A percentile compares a stretch with the other conserved stretches of the same genome.
Conservation (phyloP, 192 early-diverging fungal species). For the Coemansia asiatica region DNA sequence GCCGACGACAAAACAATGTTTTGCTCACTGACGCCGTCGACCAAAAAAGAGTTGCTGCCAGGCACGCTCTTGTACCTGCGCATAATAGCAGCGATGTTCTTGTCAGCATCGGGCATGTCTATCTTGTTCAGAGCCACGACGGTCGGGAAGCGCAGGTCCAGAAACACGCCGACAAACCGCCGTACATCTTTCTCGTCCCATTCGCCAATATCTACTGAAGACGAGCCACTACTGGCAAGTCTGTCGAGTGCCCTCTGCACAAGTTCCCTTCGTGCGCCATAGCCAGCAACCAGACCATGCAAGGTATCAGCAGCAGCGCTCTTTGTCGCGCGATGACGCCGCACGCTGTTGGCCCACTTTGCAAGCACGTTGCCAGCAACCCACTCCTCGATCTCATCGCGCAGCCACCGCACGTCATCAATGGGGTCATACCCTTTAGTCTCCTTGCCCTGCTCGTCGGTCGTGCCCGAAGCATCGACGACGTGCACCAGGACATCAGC, state of each 20-base stretch:
- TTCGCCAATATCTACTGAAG: conserved; percentile 44
- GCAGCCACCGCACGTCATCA: conserved; percentile 82
- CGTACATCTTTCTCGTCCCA: conserved; percentile 66
- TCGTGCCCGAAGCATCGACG: conserved; percentile 82
- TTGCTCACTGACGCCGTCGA: conserved; percentile 36
- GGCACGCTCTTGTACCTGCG: conserved; percentile 58
- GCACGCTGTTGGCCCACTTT: conserved; percentile 65
- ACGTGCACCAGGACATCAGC: conserved; percentile 82
- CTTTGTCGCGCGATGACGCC: conserved; percentile 65
- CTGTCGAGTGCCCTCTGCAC: conserved; percentile 42
- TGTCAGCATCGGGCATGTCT: conserved; percentile 78
- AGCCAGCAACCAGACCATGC: conserved; percentile 52
- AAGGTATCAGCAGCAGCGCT: conserved; percentile 35
- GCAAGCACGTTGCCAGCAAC: conserved; percentile 71
- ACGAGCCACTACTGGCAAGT: conserved; percentile 1
- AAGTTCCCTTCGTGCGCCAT: conserved; percentile 29
- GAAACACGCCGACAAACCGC: conserved; percentile 64
- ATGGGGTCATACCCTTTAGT: conserved; percentile 81
- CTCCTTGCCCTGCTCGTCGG: conserved; percentile 73
- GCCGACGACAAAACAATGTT: conserved; percentile 67
- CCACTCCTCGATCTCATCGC: conserved; percentile 73
- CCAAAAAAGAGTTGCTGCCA: background rate
- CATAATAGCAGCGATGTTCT: conserved; percentile 77
- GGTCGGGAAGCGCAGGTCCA: conserved; percentile 80
- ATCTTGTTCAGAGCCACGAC: conserved; percentile 85